Conservation (phyloP, 2,329 filamentous ascomycete genomes). For the Nannizzia gypsea region DNA sequence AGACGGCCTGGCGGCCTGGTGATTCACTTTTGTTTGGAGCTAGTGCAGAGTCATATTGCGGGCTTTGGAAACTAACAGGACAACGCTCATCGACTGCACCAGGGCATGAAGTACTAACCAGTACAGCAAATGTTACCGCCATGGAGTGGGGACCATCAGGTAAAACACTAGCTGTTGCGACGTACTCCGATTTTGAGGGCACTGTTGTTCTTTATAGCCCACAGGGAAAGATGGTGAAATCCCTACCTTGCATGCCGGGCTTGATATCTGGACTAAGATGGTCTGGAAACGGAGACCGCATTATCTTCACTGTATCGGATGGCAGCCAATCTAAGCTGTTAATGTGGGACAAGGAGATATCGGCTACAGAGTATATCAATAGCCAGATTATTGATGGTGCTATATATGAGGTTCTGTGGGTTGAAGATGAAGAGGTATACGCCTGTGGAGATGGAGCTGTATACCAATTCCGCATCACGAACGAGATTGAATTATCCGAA, state of each 20-base stretch:
- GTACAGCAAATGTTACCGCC: slow-evolving; percentile 30
- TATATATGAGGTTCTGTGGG: slow-evolving; percentile 35
- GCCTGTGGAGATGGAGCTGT: slow-evolving; percentile 31
- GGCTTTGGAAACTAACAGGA: slow-evolving; percentile 33
- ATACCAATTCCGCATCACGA: slow-evolving; percentile 30
- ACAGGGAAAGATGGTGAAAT: slow-evolving; percentile 32
- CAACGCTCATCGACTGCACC: slow-evolving; percentile 18
- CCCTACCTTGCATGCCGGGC: slow-evolving; percentile 35
- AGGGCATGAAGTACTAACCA: slow-evolving; percentile 27
- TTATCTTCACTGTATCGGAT: slow-evolving; percentile 35
- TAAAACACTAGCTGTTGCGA: slow-evolving; percentile 36
- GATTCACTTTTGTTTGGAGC: slow-evolving; percentile 33
- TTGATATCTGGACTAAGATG: slow-evolving; percentile 35
- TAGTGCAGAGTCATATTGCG: slow-evolving; percentile 35
- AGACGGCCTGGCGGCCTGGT: slow-evolving; percentile 34
- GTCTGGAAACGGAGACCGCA: slow-evolving; percentile 28
- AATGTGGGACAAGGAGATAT: slow-evolving; percentile 33
- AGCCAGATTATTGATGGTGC: slow-evolving; percentile 28
- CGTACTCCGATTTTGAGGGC: slow-evolving; percentile 32
- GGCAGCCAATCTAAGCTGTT: slow-evolving; percentile 31
- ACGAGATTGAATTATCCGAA: slow-evolving; percentile 27
- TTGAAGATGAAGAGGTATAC: slow-evolving; percentile 26
- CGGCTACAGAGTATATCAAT: slow-evolving; percentile 27
- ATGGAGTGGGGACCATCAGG: slow-evolving; percentile 37
- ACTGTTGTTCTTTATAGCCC: slow-evolving; percentile 36